These are phyloP conservation scores for Candida andamanensis DNA, from an alignment of 805 yeast genomes.

Conservation along the genomic window DNA sequence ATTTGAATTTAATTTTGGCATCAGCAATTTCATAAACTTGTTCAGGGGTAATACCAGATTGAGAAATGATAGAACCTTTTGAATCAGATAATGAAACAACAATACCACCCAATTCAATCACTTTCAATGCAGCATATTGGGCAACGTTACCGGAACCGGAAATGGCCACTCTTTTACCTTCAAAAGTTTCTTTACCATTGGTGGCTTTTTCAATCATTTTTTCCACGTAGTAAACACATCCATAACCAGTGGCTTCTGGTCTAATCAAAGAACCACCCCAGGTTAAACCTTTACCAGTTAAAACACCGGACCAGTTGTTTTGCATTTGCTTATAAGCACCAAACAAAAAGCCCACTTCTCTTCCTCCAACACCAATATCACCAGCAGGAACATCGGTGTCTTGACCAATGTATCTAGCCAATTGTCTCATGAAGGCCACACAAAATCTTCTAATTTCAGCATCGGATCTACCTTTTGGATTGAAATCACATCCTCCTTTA, in stretches of 20 bases:
- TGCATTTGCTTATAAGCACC: conserved; percentile 93
- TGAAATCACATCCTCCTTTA: conserved; percentile 98
- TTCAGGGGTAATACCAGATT: conserved; percentile 76
- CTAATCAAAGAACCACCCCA: conserved; percentile 99
- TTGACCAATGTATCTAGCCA: conserved; percentile 93
- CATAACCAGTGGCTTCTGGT: conserved; percentile 99
- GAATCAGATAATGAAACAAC: conserved; percentile 95
- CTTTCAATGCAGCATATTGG: conserved; percentile 97
- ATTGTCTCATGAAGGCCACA: conserved; percentile 91
- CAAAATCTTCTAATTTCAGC: conserved; percentile 96
- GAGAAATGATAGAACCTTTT: conserved; percentile 78
- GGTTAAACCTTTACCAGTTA: conserved; percentile 94
- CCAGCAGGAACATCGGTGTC: conserved; percentile 99
- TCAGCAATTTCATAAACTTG: conserved; percentile 71
- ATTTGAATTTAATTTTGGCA: conserved; percentile 75
- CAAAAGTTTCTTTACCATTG: conserved; percentile 80
- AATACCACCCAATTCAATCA: conserved; percentile 92
- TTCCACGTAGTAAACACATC: conserved; percentile 93
- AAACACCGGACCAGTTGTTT: conserved; percentile 94
- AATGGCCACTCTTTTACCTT: conserved; percentile 91
- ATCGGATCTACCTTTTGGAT: conserved; percentile 93
- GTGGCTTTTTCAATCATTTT: conserved; percentile 95
- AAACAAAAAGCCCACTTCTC: conserved; percentile 89
- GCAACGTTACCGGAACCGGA: conserved; percentile 99
- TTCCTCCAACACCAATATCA: conserved; percentile 97